Evolutionary conservation across 1,284 basidiomycete species (phyloP), one percentile per base, ranked within the genome.

Genomic region (Moesziomyces antarcticus): DNA sequence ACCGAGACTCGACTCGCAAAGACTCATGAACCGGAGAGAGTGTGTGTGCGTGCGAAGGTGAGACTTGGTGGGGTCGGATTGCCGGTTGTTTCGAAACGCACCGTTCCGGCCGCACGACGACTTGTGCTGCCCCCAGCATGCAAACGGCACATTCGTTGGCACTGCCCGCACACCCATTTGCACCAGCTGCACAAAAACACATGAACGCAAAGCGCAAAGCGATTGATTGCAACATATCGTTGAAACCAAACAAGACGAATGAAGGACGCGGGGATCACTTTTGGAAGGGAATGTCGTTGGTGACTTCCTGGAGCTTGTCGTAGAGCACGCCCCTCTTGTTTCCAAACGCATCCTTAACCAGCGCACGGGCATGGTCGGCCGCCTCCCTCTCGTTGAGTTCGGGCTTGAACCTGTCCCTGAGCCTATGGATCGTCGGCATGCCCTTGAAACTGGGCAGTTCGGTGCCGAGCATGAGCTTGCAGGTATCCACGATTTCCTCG

Each of bases 401-500:
- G 18, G 92, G 88, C 57, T 89, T 91, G 86, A 98, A 99, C 30
- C 97, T 88, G 61, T 96, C 93, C 57, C 89, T 88, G 45, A 99
- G 87, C 43, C 96, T 87, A 76, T 89, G 89, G 82, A 99, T 96
- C 11, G 75, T 79, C 0, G 88, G 87, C 82, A 97, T 93, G 41
- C 96, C 97, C 84, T 98, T 99, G 89, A 98, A 99, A 13, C 92
- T 94, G 1, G 97, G 96, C 50, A 99, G 86, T 20, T 91, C 93
- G 3, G 96, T 96, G 30, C 92, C 94, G 25, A 97, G 88, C 97
- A 99, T 99, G 53, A 99, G 87, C 62, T 91, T 90, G 8, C 93
- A 93, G 4, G 93, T 91, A 79, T 91, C 91, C 70, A 96, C 89
- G 35, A 99, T 89, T 82, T 97, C 92, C 52, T 94, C 91, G 14